A percentile compares a stretch with the other conserved stretches of the same genome.
Conservation (phyloP, 2,329 filamentous ascomycete species). For the Phialemoniopsis sp. region DNA sequence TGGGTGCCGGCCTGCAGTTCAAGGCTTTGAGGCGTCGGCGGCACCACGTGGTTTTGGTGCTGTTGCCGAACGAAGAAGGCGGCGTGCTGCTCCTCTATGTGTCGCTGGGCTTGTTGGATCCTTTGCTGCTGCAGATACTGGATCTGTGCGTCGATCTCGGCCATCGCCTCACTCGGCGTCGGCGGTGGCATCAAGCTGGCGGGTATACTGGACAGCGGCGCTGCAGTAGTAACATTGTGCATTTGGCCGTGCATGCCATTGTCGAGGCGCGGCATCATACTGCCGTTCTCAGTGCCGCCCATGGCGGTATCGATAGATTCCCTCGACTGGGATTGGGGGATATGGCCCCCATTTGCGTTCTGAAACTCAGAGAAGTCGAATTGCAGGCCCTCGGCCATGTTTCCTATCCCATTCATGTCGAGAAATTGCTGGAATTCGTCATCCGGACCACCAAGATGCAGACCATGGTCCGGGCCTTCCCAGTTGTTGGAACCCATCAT, state of each 20-base stretch:
- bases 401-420: slow-evolving; percentile 53
- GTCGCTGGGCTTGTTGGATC: slow-evolving; percentile 55
- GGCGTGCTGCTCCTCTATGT: slow-evolving; percentile 52
- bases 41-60: slow-evolving; percentile 58
- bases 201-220: slow-evolving; percentile 38
- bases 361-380: slow-evolving; percentile 59
- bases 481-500: slow-evolving; percentile 52
- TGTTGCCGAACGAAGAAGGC: slow-evolving; percentile 50
- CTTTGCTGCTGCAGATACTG: slow-evolving; percentile 62
- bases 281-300: slow-evolving; percentile 31
- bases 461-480: slow-evolving; percentile 49
- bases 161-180: slow-evolving; percentile 47
- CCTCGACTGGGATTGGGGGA: slow-evolving; percentile 31
- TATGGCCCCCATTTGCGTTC: slow-evolving; percentile 26
- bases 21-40: slow-evolving; percentile 76
- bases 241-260: slow-evolving; percentile 39
- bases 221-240: slow-evolving; percentile 38
- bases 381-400: slow-evolving; percentile 47
- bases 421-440: slow-evolving; percentile 64
- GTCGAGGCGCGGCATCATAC: slow-evolving; percentile 24
- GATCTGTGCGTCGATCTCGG: slow-evolving; percentile 61
- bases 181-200: slow-evolving; percentile 40
- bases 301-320: slow-evolving; percentile 46
- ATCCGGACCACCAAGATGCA: slow-evolving; percentile 41
- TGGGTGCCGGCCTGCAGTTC: slow-evolving; percentile 64